Evolutionary conservation across 225 moss, liverwort and hornwort genomes (phyloP).

Genomic region (Straminergon stramineum): DNA sequence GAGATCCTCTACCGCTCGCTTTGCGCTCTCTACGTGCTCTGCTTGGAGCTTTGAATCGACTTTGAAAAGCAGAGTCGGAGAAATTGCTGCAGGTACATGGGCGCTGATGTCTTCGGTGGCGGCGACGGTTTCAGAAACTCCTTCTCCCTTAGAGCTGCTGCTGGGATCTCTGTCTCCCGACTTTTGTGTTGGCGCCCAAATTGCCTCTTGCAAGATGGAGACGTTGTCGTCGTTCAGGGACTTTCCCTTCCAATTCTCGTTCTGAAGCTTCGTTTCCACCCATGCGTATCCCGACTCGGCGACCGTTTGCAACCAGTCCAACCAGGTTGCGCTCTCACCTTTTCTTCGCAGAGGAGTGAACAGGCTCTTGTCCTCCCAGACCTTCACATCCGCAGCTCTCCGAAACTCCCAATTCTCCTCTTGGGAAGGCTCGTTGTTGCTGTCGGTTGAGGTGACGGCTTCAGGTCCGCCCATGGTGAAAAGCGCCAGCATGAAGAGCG

Average conservation of each 20-base stretch:
- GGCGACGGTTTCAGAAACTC: neutral
- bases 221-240: constrained; percentile 39
- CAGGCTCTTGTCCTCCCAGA: constrained; percentile 22
- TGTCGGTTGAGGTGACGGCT: neutral
- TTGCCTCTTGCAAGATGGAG: constrained; percentile 33
- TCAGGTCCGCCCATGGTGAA: constrained; percentile 37
- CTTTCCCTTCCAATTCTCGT: constrained; percentile 30
- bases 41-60: neutral
- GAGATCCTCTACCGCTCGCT: neutral
- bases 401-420: constrained; percentile 31
- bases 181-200: neutral
- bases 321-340: constrained; percentile 33
- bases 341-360: constrained; percentile 6
- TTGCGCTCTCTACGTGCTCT: neutral
- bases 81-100: neutral
- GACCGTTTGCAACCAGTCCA: constrained; percentile 30
- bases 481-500: constrained; percentile 66
- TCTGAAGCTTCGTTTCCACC: constrained; percentile 44
- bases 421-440: neutral
- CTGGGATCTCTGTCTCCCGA: neutral
- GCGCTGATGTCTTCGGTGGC: neutral
- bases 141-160: neutral
- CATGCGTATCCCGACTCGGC: constrained; percentile 39
- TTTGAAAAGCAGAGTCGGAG: neutral
- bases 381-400: constrained; percentile 31